A percentile compares a stretch with the other conserved stretches of the same genome.
Conservation (phyloP, 2,329 filamentous ascomycete genomes). For the Epicoccum nigrum region DNA sequence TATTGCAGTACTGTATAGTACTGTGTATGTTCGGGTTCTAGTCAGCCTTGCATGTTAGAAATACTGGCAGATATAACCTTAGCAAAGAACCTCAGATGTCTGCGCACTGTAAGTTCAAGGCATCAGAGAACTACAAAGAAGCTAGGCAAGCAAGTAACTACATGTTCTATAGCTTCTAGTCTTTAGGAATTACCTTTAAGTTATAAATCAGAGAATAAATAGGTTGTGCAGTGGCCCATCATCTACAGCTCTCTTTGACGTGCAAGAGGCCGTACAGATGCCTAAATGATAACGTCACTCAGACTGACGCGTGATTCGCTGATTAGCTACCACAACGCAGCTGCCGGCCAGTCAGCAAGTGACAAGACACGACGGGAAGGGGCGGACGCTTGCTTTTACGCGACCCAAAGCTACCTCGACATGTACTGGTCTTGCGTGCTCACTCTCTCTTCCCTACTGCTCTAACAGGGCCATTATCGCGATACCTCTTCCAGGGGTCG, state of each 20-base stretch:
- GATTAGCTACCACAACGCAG: constrained; percentile 1
- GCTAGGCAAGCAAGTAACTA: too few relatives aligned
- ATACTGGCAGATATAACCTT: too few relatives aligned
- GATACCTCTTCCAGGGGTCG: constrained; percentile 19
- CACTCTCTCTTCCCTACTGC: background rate
- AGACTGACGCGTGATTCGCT: constrained; percentile 18
- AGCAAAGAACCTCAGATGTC: too few relatives aligned
- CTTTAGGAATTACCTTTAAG: too few relatives aligned
- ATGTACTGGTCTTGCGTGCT: constrained; percentile 4
- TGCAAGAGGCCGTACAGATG: constrained; percentile 1
- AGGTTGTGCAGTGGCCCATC: too few relatives aligned
- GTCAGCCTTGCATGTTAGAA: too few relatives aligned
- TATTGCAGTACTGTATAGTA: too few relatives aligned
- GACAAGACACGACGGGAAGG: constrained; percentile 6
- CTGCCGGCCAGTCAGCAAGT: constrained; percentile 13
- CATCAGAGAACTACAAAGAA: too few relatives aligned
- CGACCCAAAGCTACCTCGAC: constrained; percentile 10
- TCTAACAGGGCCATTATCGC: constrained; percentile 18
- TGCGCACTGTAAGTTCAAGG: too few relatives aligned
- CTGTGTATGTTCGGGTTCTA: too few relatives aligned
- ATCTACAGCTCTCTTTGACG: background rate
- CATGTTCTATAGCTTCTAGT: too few relatives aligned
- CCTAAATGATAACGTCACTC: constrained; percentile 29
- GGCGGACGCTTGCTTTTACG: constrained; percentile 11
- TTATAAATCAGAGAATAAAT: too few relatives aligned